These are phyloP conservation scores for Neurospora crassa DNA, from an alignment of 2,329 filamentous ascomycete genomes.

Conservation along the genomic window DNA sequence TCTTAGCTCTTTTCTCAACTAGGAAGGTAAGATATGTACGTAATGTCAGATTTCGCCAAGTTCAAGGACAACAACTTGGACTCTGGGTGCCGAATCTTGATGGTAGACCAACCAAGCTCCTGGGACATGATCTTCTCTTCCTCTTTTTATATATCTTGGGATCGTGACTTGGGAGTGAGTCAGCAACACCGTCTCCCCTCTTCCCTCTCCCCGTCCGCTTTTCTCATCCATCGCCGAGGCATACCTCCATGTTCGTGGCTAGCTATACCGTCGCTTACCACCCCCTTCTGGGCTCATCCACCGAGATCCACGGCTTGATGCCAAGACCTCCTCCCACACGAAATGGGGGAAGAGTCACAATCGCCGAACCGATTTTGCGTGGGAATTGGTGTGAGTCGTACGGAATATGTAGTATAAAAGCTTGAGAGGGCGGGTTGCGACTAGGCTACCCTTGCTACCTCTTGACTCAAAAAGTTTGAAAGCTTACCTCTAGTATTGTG, in stretches of 20 bases:
- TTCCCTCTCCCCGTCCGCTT: no score
- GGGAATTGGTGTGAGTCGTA: background rate
- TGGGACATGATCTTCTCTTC: background rate
- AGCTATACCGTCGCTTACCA: background rate
- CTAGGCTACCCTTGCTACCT: background rate
- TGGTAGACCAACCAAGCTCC: background rate
- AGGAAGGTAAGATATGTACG: background rate
- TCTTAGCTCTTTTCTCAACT: background rate
- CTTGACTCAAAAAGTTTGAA: background rate
- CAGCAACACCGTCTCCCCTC: background rate
- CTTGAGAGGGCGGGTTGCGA: background rate
- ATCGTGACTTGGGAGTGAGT: background rate
- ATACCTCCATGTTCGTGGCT: background rate
- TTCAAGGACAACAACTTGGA: background rate
- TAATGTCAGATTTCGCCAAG: background rate
- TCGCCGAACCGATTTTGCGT: background rate
- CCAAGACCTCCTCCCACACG: background rate
- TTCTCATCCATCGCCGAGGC: background rate
- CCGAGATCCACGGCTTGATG: background rate
- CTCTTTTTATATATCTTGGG: background rate
- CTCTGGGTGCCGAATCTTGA: background rate
- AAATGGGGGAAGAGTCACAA: background rate
- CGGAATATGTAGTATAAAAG: background rate
- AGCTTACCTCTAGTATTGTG: background rate
- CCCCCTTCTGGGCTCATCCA: background rate